Evolutionary conservation across 768 basidiomycete species (phyloP).

Genomic region (Suillus lakei): DNA sequence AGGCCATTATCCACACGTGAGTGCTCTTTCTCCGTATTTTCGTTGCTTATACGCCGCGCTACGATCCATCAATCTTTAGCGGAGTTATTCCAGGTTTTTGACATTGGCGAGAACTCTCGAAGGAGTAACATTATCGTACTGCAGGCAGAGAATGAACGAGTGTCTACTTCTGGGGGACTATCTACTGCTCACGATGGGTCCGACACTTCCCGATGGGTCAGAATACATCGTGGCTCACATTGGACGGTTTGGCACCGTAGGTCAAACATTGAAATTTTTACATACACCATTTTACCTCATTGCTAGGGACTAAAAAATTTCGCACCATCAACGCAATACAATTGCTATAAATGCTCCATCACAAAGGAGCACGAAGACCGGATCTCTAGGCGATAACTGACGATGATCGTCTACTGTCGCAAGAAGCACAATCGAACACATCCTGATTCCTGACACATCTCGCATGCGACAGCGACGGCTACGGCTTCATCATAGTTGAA

Average conservation of each 20-base stretch:
- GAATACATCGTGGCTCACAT: neutral
- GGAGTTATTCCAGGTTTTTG: constrained; percentile 54
- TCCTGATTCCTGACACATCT: neutral
- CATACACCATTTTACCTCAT: neutral
- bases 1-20: neutral
- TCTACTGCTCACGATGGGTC: neutral
- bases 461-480: neutral
- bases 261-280: neutral
- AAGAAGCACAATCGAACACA: neutral
- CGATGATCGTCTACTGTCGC: neutral
- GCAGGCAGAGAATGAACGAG: neutral
- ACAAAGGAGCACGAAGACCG: neutral
- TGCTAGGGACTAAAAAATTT: neutral
- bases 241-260: neutral
- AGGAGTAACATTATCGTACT: neutral
- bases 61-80: constrained; percentile 41
- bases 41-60: neutral
- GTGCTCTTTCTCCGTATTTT: neutral
- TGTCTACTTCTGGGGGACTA: neutral
- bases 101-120: constrained; percentile 16
- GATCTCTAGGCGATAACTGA: neutral
- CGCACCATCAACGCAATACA: neutral
- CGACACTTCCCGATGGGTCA: neutral
- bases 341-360: neutral
- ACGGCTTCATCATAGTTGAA: neutral